phyloP scores from a whole-genome alignment of 345 rosid species.

The Populus euphratica region DNA sequence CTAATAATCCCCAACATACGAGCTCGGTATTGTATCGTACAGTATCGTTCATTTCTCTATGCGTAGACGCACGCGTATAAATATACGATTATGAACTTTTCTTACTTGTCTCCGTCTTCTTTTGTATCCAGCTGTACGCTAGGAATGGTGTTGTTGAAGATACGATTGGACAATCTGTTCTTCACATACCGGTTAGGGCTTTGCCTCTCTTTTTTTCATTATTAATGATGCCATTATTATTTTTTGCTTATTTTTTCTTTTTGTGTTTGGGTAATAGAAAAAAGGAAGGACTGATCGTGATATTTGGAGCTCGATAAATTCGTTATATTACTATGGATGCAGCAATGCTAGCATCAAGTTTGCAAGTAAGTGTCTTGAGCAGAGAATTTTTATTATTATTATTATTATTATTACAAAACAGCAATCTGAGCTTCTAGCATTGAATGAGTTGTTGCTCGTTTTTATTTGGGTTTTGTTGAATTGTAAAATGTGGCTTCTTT shows the following conservation, averaged over 20 bases:
- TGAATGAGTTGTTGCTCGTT: background rate
- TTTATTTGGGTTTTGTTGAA: background rate
- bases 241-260: background rate
- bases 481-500: background rate
- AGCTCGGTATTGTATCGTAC: slow-evolving; percentile 28
- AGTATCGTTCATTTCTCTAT: background rate
- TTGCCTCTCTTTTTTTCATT: background rate
- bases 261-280: slow-evolving; percentile 31
- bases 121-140: slow-evolving; percentile 11
- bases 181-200: slow-evolving; percentile 76
- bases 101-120: background rate
- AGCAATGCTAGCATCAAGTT: slow-evolving; percentile 65
- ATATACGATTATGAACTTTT: background rate
- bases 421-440: background rate
- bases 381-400: background rate
- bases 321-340: slow-evolving; percentile 61
- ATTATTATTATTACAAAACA: background rate
- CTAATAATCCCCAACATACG: slow-evolving; percentile 35
- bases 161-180: slow-evolving; percentile 27
- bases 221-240: background rate
- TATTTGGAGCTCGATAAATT: slow-evolving; percentile 66
- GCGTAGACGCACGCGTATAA: background rate
- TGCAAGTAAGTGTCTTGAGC: slow-evolving; percentile 41
- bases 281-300: slow-evolving; percentile 73
- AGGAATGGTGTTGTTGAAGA: slow-evolving; percentile 25